Evolutionary conservation across 306 rosid genomes (phyloP), one percentile per base, ranked within the genome.

Genomic region (Cicer judaicum): DNA sequence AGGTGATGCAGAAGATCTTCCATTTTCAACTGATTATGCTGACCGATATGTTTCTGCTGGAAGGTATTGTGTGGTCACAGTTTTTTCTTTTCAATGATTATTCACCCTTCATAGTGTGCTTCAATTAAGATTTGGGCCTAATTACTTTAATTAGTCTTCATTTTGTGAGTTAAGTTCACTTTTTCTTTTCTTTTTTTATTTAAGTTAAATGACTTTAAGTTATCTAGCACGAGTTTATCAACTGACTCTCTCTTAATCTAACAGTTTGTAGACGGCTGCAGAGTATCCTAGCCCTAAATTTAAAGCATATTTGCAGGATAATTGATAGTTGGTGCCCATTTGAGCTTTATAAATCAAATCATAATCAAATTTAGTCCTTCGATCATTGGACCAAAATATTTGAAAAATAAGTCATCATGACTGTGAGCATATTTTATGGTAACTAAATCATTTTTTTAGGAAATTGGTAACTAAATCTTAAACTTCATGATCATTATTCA

Each of bases 21-120:
- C 95, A 1, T 89, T 93, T 80, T 86, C 62, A 15, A 90, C 95
- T 76, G 98, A 93, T 85, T 89, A 87, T 73, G 95, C 89, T 1
- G 97, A 93, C 78, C 68, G 95, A 86, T 93, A 93, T 82, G 76
- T 90, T 14, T 93, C 96, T 62, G 97, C 98, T 2, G 98, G 97
- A 78, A 93, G 97, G 98, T 93, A 78, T 10, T 38, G 34, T 71
- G 13, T 18, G 7, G 4, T 42, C 5, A 24, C 42, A 10, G 0
- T 44, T 59, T 9, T 62, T 60, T 47, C 38, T 65, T 59, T 4
- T 57, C 40, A 70, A 21, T 70, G 52, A 16, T 7, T 47, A 42
- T 1, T 14, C 40, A 6, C 16, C 47, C 48, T 53, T 49, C 47
- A 12, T 7, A 40, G 10, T 14, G 70, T 14, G 66, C 64, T 38